Percentiles rank a stretch among this genome's conserved stretches.
Evolutionary conservation across 1,139 yeast genomes (phyloP).

Genomic region (Sugiyamaella xylanicola): DNA sequence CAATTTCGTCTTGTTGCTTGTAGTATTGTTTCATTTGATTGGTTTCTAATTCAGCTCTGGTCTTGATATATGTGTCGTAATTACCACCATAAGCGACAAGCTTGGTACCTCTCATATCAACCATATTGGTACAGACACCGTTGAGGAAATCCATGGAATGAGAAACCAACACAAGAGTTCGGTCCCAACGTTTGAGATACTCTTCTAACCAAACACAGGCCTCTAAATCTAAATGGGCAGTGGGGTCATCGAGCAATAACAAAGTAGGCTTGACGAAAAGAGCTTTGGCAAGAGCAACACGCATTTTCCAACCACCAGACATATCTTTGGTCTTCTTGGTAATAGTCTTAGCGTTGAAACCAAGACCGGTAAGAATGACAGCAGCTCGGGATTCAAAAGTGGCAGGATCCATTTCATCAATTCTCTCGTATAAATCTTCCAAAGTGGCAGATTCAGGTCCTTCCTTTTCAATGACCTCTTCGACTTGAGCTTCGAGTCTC

Average conservation of each 20-base stretch:
- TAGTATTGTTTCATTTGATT: slow-evolving; percentile 97
- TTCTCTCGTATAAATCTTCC: slow-evolving; percentile 91
- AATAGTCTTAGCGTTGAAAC: slow-evolving; percentile 85
- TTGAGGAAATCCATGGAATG: slow-evolving; percentile 99
- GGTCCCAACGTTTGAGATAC: slow-evolving; percentile 90
- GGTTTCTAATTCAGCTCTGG: slow-evolving; percentile 90
- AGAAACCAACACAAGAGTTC: slow-evolving; percentile 90
- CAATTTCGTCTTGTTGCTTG: slow-evolving; percentile 98
- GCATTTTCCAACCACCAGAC: slow-evolving; percentile 99
- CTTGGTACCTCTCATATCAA: slow-evolving; percentile 87
- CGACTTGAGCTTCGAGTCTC: slow-evolving; percentile 88
- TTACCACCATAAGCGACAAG: slow-evolving; percentile 92
- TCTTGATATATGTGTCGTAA: slow-evolving; percentile 94
- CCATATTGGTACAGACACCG: slow-evolving; percentile 98
- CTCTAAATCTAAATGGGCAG: slow-evolving; percentile 98
- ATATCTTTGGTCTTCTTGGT: slow-evolving; percentile 92
- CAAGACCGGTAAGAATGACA: slow-evolving; percentile 92
- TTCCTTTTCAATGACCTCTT: slow-evolving; percentile 81
- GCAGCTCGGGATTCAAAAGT: slow-evolving; percentile 98
- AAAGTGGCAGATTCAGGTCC: slow-evolving; percentile 91
- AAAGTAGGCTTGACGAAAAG: slow-evolving; percentile 36
- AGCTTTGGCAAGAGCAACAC: slow-evolving; percentile 86
- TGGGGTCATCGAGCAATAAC: slow-evolving; percentile 76
- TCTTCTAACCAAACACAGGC: slow-evolving; percentile 99
- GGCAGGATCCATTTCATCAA: slow-evolving; percentile 93